Base-by-base conservation (phyloP, 768 basidiomycete species). In the Crucibulum laeve region DNA sequence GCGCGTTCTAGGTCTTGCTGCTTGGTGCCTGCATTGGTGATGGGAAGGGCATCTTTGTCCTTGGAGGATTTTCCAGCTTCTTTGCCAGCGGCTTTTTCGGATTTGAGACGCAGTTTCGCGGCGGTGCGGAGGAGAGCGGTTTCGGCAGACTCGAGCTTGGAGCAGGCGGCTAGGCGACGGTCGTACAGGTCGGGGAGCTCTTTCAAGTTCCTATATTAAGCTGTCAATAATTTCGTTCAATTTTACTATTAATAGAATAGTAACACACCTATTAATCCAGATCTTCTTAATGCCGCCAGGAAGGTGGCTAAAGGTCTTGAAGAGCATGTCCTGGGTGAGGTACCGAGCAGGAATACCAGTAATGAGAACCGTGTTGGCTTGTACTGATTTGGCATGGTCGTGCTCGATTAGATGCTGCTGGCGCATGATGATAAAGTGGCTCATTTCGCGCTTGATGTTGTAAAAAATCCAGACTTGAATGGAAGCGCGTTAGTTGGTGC, bases 231-330 rank as follows among this genome's bases (percentile, higher is more conserved):
- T 18, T 17, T 37, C 10, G 7, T 10, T 37, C 18, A 17, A 8
- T 37, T 10, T 14, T 7, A 37, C 38, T 32, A 18, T n/a, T 19
- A 38, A 37, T 28, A 41, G 35, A 45, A 24, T 39, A 39, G n/a
- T 14, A 1, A 43, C 75, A 32, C 45, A 84, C 82, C 88, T 76
- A 61, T 93, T 95, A 28, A 98, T 74, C 93, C 95, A 99, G 26
- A 99, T 81, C 50, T 81, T 79, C 58, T 82, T 84, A 5, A 94
- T 87, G 13, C 94, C 94, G 7, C 94, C 94, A 0, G 96, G 95
- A 2, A 97, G 74, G 44, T 79, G 76, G n/a, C 77, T 75, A 62
- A 90, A 95, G 8, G 95, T 64, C 38, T 77, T 70, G 33, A 60
- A 65, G 22, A 96, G 71, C 3, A 80, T 81, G 5, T 70, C 63